phyloP scores from a whole-genome alignment of 805 yeast genomes.

The Kodamaea jinghongensis region DNA sequence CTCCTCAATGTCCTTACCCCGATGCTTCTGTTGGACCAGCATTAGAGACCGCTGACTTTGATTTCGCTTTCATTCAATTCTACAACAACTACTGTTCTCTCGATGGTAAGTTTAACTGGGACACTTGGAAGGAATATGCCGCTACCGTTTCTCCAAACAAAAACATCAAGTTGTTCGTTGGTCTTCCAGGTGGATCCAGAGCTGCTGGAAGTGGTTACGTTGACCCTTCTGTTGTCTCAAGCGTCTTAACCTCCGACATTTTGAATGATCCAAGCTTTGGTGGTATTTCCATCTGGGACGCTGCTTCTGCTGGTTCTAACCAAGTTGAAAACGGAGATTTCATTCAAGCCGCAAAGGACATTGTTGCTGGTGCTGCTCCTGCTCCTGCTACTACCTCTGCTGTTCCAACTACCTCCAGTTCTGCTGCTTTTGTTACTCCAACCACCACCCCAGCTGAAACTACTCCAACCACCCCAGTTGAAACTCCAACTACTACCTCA shows the following conservation, averaged over 20 bases:
- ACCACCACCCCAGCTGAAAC: constrained; percentile 8
- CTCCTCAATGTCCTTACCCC: constrained; percentile 91
- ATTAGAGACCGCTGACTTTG: constrained; percentile 55
- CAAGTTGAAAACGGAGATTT: constrained; percentile 13
- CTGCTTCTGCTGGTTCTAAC: constrained; percentile 26
- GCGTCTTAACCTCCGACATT: constrained; percentile 14
- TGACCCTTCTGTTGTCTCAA: constrained; percentile 17
- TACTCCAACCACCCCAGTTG: constrained; percentile 6
- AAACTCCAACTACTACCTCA: constrained; percentile 7
- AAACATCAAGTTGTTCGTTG: constrained; percentile 67
- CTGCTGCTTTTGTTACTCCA: background rate
- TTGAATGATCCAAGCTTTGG: constrained; percentile 28
- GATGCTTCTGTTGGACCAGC: constrained; percentile 46
- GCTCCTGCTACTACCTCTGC: constrained; percentile 1
- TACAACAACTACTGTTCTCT: constrained; percentile 80
- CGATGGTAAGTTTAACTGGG: constrained; percentile 51
- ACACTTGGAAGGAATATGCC: constrained; percentile 72
- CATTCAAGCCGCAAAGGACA: constrained; percentile 17
- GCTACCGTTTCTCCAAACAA: constrained; percentile 57
- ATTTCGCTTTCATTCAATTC: constrained; percentile 83
- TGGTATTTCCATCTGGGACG: constrained; percentile 39
- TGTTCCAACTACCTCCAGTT: constrained; percentile 2
- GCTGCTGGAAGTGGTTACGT: constrained; percentile 57
- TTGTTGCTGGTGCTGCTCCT: constrained; percentile 13
- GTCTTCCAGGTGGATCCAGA: constrained; percentile 58